phyloP scores from a whole-genome alignment of 2,329 filamentous ascomycete species.

The Alternaria sp. region DNA sequence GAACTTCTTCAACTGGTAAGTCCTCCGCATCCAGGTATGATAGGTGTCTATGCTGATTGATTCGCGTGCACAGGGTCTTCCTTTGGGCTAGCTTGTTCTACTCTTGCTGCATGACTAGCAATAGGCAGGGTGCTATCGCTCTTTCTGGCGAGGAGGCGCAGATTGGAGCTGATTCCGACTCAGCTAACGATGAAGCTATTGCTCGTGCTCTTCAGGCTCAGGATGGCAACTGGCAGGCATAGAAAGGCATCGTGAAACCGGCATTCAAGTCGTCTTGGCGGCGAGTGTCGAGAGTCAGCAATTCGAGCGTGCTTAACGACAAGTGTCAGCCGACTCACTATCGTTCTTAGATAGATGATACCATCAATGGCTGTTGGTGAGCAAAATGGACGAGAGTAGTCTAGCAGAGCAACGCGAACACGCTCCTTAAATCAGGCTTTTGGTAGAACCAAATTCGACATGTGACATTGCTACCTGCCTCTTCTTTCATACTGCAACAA shows the following conservation, averaged over 20 bases:
- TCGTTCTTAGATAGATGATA: neutral
- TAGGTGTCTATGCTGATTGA: neutral
- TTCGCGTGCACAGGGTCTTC: constrained; percentile 25
- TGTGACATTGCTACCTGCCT: neutral
- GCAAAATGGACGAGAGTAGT: neutral
- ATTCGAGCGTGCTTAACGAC: neutral
- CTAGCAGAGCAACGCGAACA: neutral
- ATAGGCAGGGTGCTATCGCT: constrained; percentile 30
- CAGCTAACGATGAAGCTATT: constrained; percentile 26
- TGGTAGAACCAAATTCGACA: neutral
- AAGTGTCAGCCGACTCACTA: neutral
- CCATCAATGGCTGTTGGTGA: neutral
- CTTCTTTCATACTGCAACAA: neutral
- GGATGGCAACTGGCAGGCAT: constrained; percentile 30
- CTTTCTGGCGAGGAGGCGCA: constrained; percentile 32
- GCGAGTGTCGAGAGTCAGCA: neutral
- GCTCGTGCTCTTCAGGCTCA: constrained; percentile 30
- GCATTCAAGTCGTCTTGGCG: neutral
- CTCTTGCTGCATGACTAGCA: constrained; percentile 37
- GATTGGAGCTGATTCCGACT: constrained; percentile 23
- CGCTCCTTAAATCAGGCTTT: neutral
- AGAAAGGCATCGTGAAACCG: neutral
- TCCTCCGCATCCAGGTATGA: neutral
- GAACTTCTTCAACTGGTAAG: constrained; percentile 38
- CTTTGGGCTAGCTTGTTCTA: constrained; percentile 37